Evolutionary conservation across 2,329 filamentous ascomycete genomes (phyloP).

Genomic region (Nemania sp.): DNA sequence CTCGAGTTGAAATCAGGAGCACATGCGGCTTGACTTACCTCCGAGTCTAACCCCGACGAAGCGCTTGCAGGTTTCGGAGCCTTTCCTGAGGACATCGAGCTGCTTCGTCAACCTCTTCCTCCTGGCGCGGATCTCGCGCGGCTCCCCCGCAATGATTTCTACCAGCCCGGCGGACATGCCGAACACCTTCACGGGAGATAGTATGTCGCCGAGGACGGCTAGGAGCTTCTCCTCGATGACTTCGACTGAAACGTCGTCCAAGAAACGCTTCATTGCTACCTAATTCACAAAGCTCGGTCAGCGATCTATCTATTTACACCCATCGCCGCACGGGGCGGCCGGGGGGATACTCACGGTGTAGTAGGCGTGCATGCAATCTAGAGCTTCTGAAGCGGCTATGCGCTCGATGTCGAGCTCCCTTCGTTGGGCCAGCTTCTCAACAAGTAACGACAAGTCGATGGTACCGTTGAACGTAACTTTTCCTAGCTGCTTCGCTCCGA

Average conservation of each 20-base stretch:
- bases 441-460: not conserved
- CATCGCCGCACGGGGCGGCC: not conserved
- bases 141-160: conserved; percentile 47
- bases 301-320: no score
- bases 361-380: conserved; percentile 44
- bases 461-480: no score
- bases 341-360: conserved; percentile 38
- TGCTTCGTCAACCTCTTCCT: conserved; percentile 46
- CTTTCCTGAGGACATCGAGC: conserved; percentile 44
- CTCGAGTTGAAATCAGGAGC: no score
- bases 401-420: conserved; percentile 35
- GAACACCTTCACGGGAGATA: conserved; percentile 42
- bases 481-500: conserved; percentile 11
- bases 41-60: conserved; percentile 35
- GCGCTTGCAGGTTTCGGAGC: conserved; percentile 44
- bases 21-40: conserved; percentile 21
- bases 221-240: conserved; percentile 49
- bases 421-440: conserved; percentile 22
- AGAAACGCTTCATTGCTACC: conserved; percentile 51
- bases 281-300: conserved; percentile 24
- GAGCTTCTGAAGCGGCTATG: conserved; percentile 39
- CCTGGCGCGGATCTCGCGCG: conserved; percentile 43
- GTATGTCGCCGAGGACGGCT: conserved; percentile 42
- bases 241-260: conserved; percentile 49
- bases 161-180: conserved; percentile 45